Evolutionary conservation across 352 stramenopile species (phyloP).

Genomic region (Blastocystis sp.): DNA sequence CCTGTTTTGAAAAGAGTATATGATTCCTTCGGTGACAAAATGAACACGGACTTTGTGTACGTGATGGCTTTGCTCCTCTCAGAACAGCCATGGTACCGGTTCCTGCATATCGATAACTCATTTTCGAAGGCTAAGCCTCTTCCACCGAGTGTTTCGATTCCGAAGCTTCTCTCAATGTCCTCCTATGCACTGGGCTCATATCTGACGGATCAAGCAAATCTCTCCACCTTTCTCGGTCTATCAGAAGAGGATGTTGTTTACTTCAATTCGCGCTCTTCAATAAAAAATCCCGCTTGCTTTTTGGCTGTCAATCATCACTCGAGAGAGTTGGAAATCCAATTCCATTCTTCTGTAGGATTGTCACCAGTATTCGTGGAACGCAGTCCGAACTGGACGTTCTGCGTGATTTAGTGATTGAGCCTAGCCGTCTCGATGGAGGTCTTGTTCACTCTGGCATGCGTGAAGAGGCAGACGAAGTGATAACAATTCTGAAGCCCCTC

Average conservation of each 20-base stretch:
- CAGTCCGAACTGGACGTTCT: not conserved
- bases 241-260: not conserved
- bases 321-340: not conserved
- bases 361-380: slow-evolving; percentile 15
- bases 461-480: slow-evolving; percentile 34
- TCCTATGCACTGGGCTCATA: slow-evolving; percentile 14
- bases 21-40: slow-evolving; percentile 24
- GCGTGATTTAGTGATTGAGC: slow-evolving; percentile 8
- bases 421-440: not conserved
- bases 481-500: slow-evolving; percentile 3
- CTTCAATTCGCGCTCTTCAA: not conserved
- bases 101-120: not conserved
- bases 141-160: not conserved
- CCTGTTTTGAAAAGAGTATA: slow-evolving; percentile 5
- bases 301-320: slow-evolving; percentile 17
- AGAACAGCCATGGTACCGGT: slow-evolving; percentile 21
- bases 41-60: slow-evolving; percentile 11
- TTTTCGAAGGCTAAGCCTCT: not conserved
- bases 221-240: not conserved
- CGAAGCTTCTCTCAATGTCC: slow-evolving; percentile 34
- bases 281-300: slow-evolving; percentile 28
- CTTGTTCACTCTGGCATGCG: slow-evolving; percentile 34
- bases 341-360: not conserved
- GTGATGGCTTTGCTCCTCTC: slow-evolving; percentile 23
- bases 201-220: not conserved